A percentile compares a stretch with the other conserved stretches of the same genome.
Conservation (phyloP, 2,329 filamentous ascomycete genomes). For the Ophiostoma himal-ulmi region DNA sequence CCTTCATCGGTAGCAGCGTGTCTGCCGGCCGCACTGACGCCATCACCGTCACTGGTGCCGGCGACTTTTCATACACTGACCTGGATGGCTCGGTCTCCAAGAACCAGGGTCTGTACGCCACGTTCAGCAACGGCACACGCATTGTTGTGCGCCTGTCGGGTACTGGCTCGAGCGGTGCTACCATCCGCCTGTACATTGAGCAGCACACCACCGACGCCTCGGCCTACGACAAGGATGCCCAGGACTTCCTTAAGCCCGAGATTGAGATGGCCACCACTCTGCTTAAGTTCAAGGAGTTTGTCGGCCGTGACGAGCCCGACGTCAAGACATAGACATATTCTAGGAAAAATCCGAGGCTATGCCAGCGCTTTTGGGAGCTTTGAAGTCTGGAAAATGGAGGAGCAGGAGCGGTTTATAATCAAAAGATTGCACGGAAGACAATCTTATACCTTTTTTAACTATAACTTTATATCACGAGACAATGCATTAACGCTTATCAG, state of each 20-base stretch:
- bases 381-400: not conserved
- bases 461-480: slow-evolving; percentile 8
- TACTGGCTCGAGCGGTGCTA: slow-evolving; percentile 90
- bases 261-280: slow-evolving; percentile 79
- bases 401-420: slow-evolving; percentile 1
- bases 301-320: slow-evolving; percentile 88
- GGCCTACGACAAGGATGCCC: slow-evolving; percentile 74
- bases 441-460: slow-evolving; percentile 7
- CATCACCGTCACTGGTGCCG: slow-evolving; percentile 64
- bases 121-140: slow-evolving; percentile 89
- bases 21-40: slow-evolving; percentile 61
- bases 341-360: not conserved
- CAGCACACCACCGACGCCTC: slow-evolving; percentile 80
- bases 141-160: slow-evolving; percentile 93
- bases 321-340: slow-evolving; percentile 70
- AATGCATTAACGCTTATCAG: not conserved
- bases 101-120: slow-evolving; percentile 92
- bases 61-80: slow-evolving; percentile 97
- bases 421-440: not conserved
- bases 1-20: slow-evolving; percentile 77
- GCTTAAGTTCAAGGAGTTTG: slow-evolving; percentile 87
- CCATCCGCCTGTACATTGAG: slow-evolving; percentile 95
- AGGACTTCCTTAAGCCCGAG: slow-evolving; percentile 89
- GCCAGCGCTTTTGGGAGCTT: not conserved
- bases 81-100: slow-evolving; percentile 94